These are phyloP conservation scores for Begonia peltatifolia DNA, from an alignment of 306 rosid genomes.

Conservation along the genomic window DNA sequence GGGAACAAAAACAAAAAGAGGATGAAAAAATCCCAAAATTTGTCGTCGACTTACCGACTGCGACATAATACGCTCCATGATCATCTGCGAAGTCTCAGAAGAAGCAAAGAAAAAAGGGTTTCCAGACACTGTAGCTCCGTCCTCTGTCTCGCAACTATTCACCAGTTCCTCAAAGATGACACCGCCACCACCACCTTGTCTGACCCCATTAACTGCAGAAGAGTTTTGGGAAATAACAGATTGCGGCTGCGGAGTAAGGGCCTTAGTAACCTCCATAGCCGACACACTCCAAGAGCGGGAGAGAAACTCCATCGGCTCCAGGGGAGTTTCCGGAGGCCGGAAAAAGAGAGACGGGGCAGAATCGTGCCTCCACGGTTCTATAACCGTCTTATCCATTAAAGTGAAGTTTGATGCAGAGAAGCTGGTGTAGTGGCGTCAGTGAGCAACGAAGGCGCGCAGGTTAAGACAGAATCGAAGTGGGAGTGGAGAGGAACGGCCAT, in stretches of 20 bases:
- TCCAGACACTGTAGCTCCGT: constrained; percentile 37
- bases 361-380: constrained; percentile 42
- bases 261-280: constrained; percentile 53
- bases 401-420: not conserved
- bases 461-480: not conserved
- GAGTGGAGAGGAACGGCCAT: not conserved
- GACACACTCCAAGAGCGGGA: constrained; percentile 92
- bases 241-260: constrained; percentile 28
- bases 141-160: constrained; percentile 31
- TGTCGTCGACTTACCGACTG: constrained; percentile 60
- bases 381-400: constrained; percentile 24
- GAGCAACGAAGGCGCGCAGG: not conserved
- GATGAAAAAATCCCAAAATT: not conserved
- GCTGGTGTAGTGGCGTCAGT: not conserved
- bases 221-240: constrained; percentile 17
- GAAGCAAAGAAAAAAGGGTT: constrained; percentile 82
- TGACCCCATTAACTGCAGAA: constrained; percentile 5
- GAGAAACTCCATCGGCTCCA: constrained; percentile 78
- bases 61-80: constrained; percentile 87
- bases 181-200: constrained; percentile 6
- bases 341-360: constrained; percentile 21
- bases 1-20: not conserved
- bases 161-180: constrained; percentile 41
- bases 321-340: constrained; percentile 62
- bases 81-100: constrained; percentile 77